Evolutionary conservation across 2,329 filamentous ascomycete species (phyloP).

Genomic region (Fusarium tuaranense): DNA sequence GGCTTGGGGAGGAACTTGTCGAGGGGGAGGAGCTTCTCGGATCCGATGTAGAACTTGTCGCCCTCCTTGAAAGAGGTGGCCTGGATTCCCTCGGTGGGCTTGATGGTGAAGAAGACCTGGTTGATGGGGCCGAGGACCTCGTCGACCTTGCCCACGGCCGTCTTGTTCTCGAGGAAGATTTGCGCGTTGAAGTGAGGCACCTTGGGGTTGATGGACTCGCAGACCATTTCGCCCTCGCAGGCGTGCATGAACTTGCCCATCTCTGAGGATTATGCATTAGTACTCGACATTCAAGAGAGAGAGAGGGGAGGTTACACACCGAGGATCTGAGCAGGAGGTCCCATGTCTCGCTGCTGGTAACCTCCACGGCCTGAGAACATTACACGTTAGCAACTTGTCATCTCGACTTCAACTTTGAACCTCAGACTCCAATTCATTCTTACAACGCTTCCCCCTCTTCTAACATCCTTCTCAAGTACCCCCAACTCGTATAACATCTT

Average conservation of each 20-base stretch:
- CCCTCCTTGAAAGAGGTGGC: conserved; percentile 94
- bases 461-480: not conserved
- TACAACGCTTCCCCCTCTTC: not conserved
- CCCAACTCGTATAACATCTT: not conserved
- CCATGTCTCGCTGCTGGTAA: conserved; percentile 55
- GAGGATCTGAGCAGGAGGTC: conserved; percentile 52
- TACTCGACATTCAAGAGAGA: not conserved
- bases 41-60: conserved; percentile 96
- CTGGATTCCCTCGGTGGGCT: conserved; percentile 96
- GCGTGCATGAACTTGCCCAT: conserved; percentile 96
- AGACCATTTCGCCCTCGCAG: conserved; percentile 97
- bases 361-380: conserved; percentile 50
- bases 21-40: conserved; percentile 93
- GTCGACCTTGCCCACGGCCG: conserved; percentile 94
- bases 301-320: conserved; percentile 44
- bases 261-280: conserved; percentile 61
- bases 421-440: not conserved
- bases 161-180: conserved; percentile 99
- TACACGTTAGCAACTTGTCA: conserved; percentile 26
- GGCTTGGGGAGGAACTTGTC: conserved; percentile 98
- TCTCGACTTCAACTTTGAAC: not conserved
- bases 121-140: conserved; percentile 98
- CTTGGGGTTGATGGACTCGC: conserved; percentile 94
- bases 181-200: conserved; percentile 99
- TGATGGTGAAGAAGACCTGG: conserved; percentile 98